Evolutionary conservation across 441 rosid genomes (phyloP).

Genomic region (Hura crepitans): DNA sequence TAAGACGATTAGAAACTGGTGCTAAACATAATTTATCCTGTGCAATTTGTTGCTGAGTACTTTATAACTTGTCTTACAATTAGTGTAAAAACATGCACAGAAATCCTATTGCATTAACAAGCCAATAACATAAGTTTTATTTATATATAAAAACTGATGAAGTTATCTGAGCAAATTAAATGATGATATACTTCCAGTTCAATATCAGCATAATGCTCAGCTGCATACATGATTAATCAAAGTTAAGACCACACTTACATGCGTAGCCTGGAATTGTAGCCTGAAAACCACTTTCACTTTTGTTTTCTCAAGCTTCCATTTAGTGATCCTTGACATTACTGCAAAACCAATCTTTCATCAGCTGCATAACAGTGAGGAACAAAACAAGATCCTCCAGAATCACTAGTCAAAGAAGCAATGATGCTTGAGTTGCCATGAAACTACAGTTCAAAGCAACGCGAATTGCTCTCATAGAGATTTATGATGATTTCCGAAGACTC

Average conservation of each 20-base stretch:
- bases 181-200: neutral
- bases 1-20: neutral
- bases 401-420: neutral
- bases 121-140: neutral
- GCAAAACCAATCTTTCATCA: conserved; percentile 34
- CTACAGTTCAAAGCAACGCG: neutral
- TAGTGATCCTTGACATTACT: conserved; percentile 79
- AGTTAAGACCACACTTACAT: conserved; percentile 53
- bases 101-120: neutral
- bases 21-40: too few species aligned
- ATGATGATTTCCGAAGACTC: neutral
- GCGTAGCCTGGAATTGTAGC: conserved; percentile 94
- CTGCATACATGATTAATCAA: neutral
- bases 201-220: neutral
- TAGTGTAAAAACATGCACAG: neutral
- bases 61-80: too few species aligned
- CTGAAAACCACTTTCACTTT: conserved; percentile 97
- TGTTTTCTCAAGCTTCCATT: conserved; percentile 95
- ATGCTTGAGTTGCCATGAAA: neutral
- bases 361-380: conserved; percentile 30
- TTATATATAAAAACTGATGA: neutral
- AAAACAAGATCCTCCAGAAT: conserved; percentile 10
- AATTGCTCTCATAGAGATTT: neutral
- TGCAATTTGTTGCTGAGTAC: too few species aligned
- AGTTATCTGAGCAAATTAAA: conserved; percentile 1